Conservation (phyloP, 2,329 filamentous ascomycete species). For the Aspergillus intermedius region DNA sequence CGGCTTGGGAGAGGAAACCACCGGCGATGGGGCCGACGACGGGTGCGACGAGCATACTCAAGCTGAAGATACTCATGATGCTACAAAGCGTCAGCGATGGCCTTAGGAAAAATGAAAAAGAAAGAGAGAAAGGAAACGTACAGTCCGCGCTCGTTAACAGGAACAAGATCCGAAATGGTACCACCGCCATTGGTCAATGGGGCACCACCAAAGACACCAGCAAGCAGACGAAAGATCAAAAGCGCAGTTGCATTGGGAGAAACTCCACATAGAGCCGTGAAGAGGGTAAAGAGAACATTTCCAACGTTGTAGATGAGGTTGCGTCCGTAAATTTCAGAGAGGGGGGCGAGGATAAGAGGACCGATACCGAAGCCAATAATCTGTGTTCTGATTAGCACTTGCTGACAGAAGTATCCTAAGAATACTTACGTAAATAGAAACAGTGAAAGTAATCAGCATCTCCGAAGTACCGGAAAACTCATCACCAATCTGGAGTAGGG, state of each 20-base stretch:
- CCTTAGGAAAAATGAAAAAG: too few relatives aligned
- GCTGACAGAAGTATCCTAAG: background rate
- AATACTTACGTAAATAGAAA: background rate
- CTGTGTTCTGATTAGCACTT: too few relatives aligned
- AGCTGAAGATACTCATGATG: constrained; percentile 35
- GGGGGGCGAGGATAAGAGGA: background rate
- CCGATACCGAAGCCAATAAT: background rate
- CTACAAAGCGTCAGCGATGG: too few relatives aligned
- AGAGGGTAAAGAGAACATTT: constrained; percentile 47
- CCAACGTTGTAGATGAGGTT: background rate
- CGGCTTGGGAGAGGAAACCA: constrained; percentile 32
- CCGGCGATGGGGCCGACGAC: constrained; percentile 31
- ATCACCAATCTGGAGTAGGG: constrained; percentile 2
- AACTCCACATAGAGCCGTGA: constrained; percentile 56
- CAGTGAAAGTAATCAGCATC: constrained; percentile 4
- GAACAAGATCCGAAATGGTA: constrained; percentile 42
- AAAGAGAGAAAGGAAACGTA: too few relatives aligned
- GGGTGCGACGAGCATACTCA: constrained; percentile 31
- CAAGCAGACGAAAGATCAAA: constrained; percentile 59
- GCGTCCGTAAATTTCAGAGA: background rate
- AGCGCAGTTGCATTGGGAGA: constrained; percentile 53
- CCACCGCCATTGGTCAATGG: constrained; percentile 40
- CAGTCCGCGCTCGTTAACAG: constrained; percentile 21
- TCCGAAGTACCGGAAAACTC: constrained; percentile 2
- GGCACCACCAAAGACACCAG: constrained; percentile 37